Evolutionary conservation across 768 basidiomycete genomes (phyloP).

Genomic region (Lactarius hatsudake): DNA sequence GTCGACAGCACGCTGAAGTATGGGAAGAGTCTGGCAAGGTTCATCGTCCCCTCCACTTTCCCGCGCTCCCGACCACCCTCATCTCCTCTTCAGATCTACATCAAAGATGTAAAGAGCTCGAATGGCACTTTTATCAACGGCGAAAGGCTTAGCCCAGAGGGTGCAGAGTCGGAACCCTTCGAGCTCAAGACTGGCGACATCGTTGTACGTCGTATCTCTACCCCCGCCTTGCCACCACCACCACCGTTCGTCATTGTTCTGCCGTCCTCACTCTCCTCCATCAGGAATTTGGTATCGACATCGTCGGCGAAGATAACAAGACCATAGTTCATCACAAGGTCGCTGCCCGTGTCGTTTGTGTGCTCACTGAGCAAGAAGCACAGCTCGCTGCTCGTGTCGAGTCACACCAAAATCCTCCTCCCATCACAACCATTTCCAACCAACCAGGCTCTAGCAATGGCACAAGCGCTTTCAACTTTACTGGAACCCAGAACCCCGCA

Average conservation of each 20-base stretch:
- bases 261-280: conserved; percentile 14
- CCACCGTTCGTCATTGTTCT: neutral
- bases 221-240: conserved; percentile 6
- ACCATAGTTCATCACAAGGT: conserved; percentile 99
- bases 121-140: conserved; percentile 99
- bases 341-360: conserved; percentile 88
- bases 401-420: conserved; percentile 51
- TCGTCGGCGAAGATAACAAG: conserved; percentile 97
- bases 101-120: conserved; percentile 97
- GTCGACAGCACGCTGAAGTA: conserved; percentile 95
- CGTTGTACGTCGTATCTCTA: conserved; percentile 60
- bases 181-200: conserved; percentile 95
- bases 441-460: conserved; percentile 43
- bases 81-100: conserved; percentile 68
- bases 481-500: conserved; percentile 37
- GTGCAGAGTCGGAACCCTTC: conserved; percentile 86
- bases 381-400: conserved; percentile 69
- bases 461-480: conserved; percentile 43
- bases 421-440: conserved; percentile 32
- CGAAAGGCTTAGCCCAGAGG: conserved; percentile 85
- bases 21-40: conserved; percentile 93
- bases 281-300: conserved; percentile 99
- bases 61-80: conserved; percentile 24
- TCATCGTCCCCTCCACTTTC: conserved; percentile 31
- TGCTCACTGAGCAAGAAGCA: conserved; percentile 84